Base-by-base conservation (phyloP, 2,329 filamentous ascomycete species). In the Microdochium trichocladiopsis region DNA sequence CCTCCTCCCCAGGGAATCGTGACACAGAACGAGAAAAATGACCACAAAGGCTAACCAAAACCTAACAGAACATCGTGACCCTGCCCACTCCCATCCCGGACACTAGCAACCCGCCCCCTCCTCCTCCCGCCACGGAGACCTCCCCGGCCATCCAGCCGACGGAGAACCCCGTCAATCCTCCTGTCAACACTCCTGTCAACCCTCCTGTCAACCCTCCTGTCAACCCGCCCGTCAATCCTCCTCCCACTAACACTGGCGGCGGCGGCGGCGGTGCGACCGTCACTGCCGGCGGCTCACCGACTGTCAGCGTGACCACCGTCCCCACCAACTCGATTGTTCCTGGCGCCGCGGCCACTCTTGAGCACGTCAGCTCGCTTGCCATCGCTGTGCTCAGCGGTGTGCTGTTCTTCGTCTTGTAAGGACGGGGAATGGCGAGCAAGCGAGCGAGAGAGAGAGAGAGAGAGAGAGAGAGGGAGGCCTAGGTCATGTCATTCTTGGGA, bases 41-140 rank as follows among this genome's bases (percentile, higher is more conserved):
- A n/a, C n/a, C n/a, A n/a, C n/a, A n/a, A n/a, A n/a, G n/a, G n/a
- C n/a, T n/a, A 37, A 62, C 63, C 25, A 64, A 62, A 58, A 28
- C 53, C 43, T 5, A 60, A 24, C n/a, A n/a, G n/a, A 52, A 55
- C n/a, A 57, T 54, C 10, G 41, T 60, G 4, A 61, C 57, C 21
- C 63, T 61, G 4, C 58, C 60, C 4, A 50, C 60, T 36, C 60
- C 56, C 52, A 50, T 57, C 0, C 54, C 57, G 2, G 53, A 36
- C 51, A 31, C 31, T 24, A 36, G 28, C 8, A 31, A 31, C 8
- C 28, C 28, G 16, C 48, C 51, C 18, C 18, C 16, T 24, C 50
- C 50, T 21, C 22, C 51, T 45, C 16, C 24, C 16, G 8, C n/a
- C 33, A 24, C 28, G 9, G n/a, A 49, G 21, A 51, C 47, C 10